Evolutionary conservation across 108 stramenopile genomes (phyloP), one percentile per base, ranked within the genome.

Genomic region (Stephanodiscus minutulus): DNA sequence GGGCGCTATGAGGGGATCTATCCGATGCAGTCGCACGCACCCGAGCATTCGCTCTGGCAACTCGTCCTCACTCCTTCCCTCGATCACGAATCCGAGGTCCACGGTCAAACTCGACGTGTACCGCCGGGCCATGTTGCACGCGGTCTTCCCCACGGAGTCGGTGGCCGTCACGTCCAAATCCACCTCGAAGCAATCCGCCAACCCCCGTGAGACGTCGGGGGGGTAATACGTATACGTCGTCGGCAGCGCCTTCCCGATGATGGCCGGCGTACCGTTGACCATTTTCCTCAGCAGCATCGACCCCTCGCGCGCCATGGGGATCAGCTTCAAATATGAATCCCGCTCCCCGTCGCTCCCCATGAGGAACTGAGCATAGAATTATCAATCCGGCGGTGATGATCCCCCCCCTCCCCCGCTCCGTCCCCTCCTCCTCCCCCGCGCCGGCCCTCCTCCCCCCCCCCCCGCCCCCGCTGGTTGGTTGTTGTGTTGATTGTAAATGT

Each of bases 1-100:
- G 15, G 91, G 87, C 8, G 91, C 85, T 18, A 70, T 83, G 44
- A 89, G 31, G 4, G 93, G 85, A 73, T 95, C 94, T 50, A 95
- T 65, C 46, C 85, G 83, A 60, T 95, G 93, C 43, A 95, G 52
- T 28, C 93, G 76, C 7, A 77, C 57, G 28, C 88, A 91, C 8
- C 82, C 86, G 56, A 91, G 70, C 86, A 95, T 90, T 43, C 85
- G 88, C 64, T 95, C 94, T 11, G 91, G 94, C 52, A 95, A 70
- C 66, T 95, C 91, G 57, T 91, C 90, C 13, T 57, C 33, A n/a
- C 39, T 36, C 20, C 76, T 82, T 31, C 90, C 94, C 73, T 94
- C 89, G 53, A 92, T 76, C 44, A 92, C 89, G 62, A 92, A 87
- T 17, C 90, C 94, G 12, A 95, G 46, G 63, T 95, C 91, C 27